phyloP scores from a whole-genome alignment of 78 protist genomes.

The Emiliania huxleyi region DNA sequence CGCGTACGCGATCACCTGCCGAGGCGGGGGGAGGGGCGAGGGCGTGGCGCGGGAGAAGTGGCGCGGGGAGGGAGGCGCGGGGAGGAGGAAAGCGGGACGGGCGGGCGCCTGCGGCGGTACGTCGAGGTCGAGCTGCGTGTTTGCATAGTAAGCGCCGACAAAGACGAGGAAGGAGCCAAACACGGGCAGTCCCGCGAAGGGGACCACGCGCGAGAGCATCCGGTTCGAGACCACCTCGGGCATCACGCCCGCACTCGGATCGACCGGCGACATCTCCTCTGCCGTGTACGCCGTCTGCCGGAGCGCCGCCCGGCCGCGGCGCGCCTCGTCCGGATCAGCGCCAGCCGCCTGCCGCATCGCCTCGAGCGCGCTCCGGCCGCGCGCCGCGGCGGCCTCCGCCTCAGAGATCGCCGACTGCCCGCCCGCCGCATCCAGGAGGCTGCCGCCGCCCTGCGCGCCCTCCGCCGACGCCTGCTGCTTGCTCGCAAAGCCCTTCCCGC shows the following conservation, averaged over 20 bases:
- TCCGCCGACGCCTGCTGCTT: too few relatives aligned
- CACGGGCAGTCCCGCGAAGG: constrained; percentile 17
- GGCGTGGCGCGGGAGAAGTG: too few relatives aligned
- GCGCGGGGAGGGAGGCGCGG: too few relatives aligned
- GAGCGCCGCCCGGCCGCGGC: neutral
- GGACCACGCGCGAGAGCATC: neutral
- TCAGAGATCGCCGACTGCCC: too few relatives aligned
- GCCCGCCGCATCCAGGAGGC: too few relatives aligned
- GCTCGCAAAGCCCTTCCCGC: too few relatives aligned
- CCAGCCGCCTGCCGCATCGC: neutral
- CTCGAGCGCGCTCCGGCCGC: neutral
- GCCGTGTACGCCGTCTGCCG: neutral
- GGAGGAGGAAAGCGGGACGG: too few relatives aligned
- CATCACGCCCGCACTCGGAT: neutral
- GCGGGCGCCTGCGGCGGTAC: neutral
- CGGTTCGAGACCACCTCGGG: neutral
- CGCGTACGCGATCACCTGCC: neutral
- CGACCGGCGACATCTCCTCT: neutral
- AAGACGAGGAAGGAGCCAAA: neutral
- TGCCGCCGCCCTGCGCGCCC: too few relatives aligned
- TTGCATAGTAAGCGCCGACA: neutral
- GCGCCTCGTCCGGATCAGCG: neutral
- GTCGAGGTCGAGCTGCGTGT: constrained; percentile 5
- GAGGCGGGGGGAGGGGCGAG: too few relatives aligned
- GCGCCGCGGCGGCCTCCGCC: neutral